phyloP scores from a whole-genome alignment of 768 basidiomycete genomes.

The Guyanaporus albipodus region DNA sequence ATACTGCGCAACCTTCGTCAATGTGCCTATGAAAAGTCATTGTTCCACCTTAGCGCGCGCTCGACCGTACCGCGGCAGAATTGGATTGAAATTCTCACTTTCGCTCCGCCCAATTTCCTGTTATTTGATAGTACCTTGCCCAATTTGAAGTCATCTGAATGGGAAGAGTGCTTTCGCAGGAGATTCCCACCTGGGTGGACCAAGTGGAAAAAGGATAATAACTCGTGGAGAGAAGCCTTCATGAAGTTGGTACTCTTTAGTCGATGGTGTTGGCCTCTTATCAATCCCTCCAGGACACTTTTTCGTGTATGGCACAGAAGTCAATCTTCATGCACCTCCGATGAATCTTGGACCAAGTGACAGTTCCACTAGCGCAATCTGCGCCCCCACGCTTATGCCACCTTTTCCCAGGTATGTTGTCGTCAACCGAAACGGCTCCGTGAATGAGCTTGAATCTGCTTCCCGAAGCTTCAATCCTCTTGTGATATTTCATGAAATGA shows the following conservation, averaged over 20 bases:
- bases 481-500: constrained; percentile 68
- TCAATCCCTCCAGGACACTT: constrained; percentile 43
- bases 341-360: constrained; percentile 83
- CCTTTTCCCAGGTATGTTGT: constrained; percentile 55
- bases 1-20: constrained; percentile 55
- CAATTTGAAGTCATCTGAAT: constrained; percentile 59
- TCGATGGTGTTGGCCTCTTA: constrained; percentile 1
- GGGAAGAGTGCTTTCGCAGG: constrained; percentile 70
- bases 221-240: constrained; percentile 65
- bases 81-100: constrained; percentile 72
- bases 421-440: constrained; percentile 70
- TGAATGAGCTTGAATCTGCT: constrained; percentile 63
- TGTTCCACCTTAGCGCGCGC: constrained; percentile 61
- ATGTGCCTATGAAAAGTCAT: constrained; percentile 43
- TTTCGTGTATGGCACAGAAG: constrained; percentile 68
- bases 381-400: not conserved
- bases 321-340: constrained; percentile 63
- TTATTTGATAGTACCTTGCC: constrained; percentile 68
- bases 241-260: constrained; percentile 48
- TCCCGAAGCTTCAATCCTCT: constrained; percentile 69
- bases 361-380: constrained; percentile 14
- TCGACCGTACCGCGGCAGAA: constrained; percentile 68
- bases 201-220: constrained; percentile 60
- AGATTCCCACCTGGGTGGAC: constrained; percentile 76
- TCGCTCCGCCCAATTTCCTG: constrained; percentile 58